These are phyloP conservation scores for Musa schizocarpa DNA, from an alignment of 176 grass and related monocot species.

Conservation along the genomic window DNA sequence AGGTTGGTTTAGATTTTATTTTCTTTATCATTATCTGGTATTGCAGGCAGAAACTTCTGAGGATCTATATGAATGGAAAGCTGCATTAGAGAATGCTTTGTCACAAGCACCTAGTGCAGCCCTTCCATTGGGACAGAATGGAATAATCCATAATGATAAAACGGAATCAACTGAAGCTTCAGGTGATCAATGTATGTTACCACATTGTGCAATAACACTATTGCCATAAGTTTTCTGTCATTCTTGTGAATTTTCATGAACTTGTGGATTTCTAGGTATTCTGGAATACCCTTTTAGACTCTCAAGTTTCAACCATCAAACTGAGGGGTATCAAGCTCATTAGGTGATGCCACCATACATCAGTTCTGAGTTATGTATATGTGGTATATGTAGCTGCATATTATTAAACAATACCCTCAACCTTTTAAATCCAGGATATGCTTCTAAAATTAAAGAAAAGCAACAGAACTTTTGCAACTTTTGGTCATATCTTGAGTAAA, in stretches of 20 bases:
- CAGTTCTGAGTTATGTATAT: background rate
- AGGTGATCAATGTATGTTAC: constrained; percentile 51
- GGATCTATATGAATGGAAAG: constrained; percentile 86
- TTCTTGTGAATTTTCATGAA: background rate
- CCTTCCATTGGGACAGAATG: constrained; percentile 57
- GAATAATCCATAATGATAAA: constrained; percentile 54
- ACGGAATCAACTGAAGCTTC: constrained; percentile 43
- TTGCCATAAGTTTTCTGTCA: background rate
- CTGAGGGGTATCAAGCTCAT: background rate
- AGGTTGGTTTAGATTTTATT: background rate
- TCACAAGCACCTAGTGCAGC: constrained; percentile 56
- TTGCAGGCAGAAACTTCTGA: constrained; percentile 82
- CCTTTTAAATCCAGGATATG: background rate
- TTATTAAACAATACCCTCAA: background rate
- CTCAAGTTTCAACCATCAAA: background rate
- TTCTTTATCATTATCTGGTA: constrained; percentile 17
- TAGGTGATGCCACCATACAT: background rate
- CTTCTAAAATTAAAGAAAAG: background rate
- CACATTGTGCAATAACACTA: background rate
- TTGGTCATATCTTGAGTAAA: too few relatives aligned
- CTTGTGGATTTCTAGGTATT: too few relatives aligned
- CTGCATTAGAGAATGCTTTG: constrained; percentile 82
- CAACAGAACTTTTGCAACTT: background rate
- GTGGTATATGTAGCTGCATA: background rate
- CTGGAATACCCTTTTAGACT: too few relatives aligned